These are phyloP conservation scores for Liriodendron chinense DNA, from an alignment of 164 flowering plant genomes.

Conservation along the genomic window DNA sequence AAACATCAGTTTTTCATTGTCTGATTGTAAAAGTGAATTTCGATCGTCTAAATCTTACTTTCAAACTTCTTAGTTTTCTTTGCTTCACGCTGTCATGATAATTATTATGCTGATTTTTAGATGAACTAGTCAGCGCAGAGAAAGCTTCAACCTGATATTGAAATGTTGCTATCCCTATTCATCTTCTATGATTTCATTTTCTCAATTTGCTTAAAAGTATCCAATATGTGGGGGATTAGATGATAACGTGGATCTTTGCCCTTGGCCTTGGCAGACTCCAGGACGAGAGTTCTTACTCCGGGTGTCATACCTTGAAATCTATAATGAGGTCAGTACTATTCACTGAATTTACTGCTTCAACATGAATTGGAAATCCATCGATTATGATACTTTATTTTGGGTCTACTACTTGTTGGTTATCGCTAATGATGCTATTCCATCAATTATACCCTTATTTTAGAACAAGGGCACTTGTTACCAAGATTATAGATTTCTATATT, in stretches of 20 bases:
- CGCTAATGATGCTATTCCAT: no score
- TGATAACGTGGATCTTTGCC: slow-evolving; percentile 10
- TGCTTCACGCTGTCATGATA: no score
- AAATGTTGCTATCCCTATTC: background rate
- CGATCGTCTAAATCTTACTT: no score
- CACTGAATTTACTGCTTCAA: background rate
- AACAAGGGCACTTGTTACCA: background rate
- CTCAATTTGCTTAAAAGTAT: background rate
- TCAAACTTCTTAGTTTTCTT: no score
- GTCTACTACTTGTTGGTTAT: background rate
- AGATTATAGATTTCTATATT: background rate
- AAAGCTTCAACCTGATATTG: background rate
- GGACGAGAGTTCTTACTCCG: slow-evolving; percentile 94
- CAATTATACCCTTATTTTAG: background rate
- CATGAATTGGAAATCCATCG: background rate
- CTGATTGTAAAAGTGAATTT: no score
- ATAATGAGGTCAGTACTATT: slow-evolving; percentile 74
- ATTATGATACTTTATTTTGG: background rate
- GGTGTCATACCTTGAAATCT: slow-evolving; percentile 97
- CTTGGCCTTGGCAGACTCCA: slow-evolving; percentile 65
- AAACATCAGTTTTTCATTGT: no score
- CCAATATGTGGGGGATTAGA: background rate
- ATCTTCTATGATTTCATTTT: background rate
- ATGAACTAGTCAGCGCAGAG: no score
- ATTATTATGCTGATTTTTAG: no score